Percentiles rank a stretch among this genome's conserved stretches.
phyloP scores from a whole-genome alignment of 768 basidiomycete genomes.

The Cystofilobasidium capitatum region DNA sequence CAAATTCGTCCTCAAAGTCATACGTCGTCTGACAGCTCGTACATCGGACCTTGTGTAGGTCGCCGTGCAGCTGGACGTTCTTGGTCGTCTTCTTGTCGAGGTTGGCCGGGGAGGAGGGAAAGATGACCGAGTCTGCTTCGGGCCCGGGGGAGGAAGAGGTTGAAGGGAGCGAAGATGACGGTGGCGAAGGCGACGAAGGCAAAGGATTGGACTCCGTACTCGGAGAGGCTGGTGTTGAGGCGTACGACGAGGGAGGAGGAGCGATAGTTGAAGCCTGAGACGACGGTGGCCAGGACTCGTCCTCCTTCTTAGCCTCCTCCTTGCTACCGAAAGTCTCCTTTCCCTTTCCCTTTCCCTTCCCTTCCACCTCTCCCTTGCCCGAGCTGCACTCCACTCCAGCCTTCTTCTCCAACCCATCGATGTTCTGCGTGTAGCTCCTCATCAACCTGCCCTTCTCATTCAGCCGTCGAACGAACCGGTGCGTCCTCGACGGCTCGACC shows the following conservation, averaged over 20 bases:
- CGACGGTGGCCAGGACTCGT: background rate
- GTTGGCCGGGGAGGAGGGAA: constrained; percentile 49
- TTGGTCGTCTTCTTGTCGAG: constrained; percentile 62
- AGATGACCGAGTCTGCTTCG: background rate
- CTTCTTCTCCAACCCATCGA: constrained; percentile 82
- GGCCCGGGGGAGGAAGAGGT: constrained; percentile 8
- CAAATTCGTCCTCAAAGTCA: constrained; percentile 56
- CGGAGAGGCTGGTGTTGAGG: too few relatives aligned
- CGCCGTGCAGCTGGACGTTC: constrained; percentile 88
- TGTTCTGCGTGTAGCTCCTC: constrained; percentile 93
- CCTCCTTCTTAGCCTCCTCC: background rate
- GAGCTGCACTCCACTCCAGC: constrained; percentile 64
- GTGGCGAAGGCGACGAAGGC: background rate
- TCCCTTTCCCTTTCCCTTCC: background rate
- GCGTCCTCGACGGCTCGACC: constrained; percentile 74
- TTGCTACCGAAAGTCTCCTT: background rate
- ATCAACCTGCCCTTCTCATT: constrained; percentile 74
- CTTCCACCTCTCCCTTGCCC: constrained; percentile 30
- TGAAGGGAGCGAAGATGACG: background rate
- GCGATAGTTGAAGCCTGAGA: background rate
- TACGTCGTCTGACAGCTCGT: constrained; percentile 70
- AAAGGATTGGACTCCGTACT: too few relatives aligned
- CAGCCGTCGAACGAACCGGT: constrained; percentile 74
- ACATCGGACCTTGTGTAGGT: constrained; percentile 84
- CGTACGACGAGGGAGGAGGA: background rate